Conservation (phyloP, 2,329 filamentous ascomycete species). For the Apiospora koreana region DNA sequence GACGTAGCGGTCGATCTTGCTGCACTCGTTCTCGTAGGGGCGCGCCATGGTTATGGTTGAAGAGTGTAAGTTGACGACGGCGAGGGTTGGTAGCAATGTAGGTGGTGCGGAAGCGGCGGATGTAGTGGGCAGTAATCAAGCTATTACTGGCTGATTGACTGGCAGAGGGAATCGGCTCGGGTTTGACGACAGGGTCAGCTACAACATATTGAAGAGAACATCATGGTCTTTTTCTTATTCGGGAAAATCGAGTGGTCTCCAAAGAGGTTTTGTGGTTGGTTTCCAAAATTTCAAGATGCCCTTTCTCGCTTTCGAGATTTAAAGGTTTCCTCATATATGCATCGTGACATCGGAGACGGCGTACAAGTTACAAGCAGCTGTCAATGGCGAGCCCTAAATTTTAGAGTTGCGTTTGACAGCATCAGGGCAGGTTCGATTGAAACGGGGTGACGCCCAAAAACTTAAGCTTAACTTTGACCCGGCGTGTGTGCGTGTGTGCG, state of each 20-base stretch:
- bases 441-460: background rate
- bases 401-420: background rate
- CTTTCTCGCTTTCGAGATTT: too few relatives aligned
- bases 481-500: too few relatives aligned
- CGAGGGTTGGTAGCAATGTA: background rate
- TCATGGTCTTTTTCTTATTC: background rate
- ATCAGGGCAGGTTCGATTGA: background rate
- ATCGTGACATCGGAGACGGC: background rate
- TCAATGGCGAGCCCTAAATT: background rate
- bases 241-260: background rate
- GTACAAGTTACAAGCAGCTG: background rate
- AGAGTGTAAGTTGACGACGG: background rate
- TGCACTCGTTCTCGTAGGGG: background rate
- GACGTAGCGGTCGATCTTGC: background rate
- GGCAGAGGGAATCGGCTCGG: too few relatives aligned
- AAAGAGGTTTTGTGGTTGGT: too few relatives aligned
- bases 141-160: too few relatives aligned
- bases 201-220: background rate
- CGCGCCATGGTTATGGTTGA: background rate
- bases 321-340: background rate
- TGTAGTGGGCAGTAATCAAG: background rate
- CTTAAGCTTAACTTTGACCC: background rate
- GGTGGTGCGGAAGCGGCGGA: background rate
- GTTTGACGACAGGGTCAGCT: too few relatives aligned
- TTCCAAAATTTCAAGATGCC: too few relatives aligned